phyloP scores from a whole-genome alignment of 305 asterid genomes.

The Fraxinus sp. region DNA sequence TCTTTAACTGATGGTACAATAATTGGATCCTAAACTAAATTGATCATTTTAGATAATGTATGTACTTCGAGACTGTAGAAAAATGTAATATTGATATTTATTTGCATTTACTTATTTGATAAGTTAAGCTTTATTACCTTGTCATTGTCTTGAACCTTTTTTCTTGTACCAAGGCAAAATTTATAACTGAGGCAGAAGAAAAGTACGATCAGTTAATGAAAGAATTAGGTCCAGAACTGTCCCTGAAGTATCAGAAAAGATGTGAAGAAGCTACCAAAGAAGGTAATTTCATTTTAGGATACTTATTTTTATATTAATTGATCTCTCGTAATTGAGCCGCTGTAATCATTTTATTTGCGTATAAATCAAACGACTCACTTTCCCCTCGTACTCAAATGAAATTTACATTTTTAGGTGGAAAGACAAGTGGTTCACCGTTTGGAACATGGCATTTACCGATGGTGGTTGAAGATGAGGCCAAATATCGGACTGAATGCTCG shows the following conservation, averaged over 20 bases:
- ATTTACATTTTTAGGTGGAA: constrained; percentile 55
- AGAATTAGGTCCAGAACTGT: constrained; percentile 58
- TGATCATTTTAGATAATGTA: background rate
- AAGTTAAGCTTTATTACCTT: background rate
- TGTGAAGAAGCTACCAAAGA: constrained; percentile 94
- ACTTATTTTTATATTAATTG: background rate
- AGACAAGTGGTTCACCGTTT: constrained; percentile 63
- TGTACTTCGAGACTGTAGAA: background rate
- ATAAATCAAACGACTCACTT: background rate
- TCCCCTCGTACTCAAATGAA: background rate
- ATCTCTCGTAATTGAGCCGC: background rate
- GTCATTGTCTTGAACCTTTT: background rate
- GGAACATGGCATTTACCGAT: constrained; percentile 88
- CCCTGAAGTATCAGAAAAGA: constrained; percentile 57
- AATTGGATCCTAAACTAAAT: background rate
- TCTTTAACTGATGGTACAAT: background rate
- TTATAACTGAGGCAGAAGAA: constrained; percentile 74
- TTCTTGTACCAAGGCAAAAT: constrained; percentile 51
- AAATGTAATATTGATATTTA: background rate
- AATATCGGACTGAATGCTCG: constrained; percentile 38
- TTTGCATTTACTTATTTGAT: background rate
- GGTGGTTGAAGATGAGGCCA: constrained; percentile 64
- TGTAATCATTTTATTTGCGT: background rate
- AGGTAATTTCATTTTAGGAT: constrained; percentile 36
- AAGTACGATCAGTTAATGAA: constrained; percentile 52